Conservation (phyloP, 1,284 basidiomycete species). For the Austroboletus novae-zelandiae region DNA sequence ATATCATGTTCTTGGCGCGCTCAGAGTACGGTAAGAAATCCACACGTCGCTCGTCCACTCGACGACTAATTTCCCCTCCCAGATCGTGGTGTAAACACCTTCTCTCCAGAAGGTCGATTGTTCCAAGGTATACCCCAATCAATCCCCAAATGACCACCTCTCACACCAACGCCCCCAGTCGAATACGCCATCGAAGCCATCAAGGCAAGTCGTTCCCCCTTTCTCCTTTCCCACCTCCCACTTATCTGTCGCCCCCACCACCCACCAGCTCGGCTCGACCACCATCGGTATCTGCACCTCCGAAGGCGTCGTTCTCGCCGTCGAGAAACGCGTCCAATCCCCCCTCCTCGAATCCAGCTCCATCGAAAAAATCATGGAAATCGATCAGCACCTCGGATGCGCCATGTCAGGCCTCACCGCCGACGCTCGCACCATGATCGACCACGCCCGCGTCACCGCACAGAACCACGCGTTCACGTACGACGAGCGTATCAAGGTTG, state of each 20-base stretch:
- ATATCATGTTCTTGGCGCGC: constrained; percentile 84
- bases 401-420: constrained; percentile 99
- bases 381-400: constrained; percentile 93
- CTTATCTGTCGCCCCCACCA: neutral
- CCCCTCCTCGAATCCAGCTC: constrained; percentile 93
- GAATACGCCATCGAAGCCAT: constrained; percentile 99
- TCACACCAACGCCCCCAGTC: constrained; percentile 49
- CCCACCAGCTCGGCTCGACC: constrained; percentile 86
- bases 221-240: neutral
- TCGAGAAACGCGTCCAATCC: constrained; percentile 99
- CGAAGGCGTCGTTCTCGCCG: constrained; percentile 90
- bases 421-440: constrained; percentile 99
- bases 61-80: constrained; percentile 2
- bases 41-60: neutral
- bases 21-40: constrained; percentile 78
- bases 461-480: constrained; percentile 98
- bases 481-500: constrained; percentile 95
- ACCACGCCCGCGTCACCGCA: constrained; percentile 96
- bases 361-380: constrained; percentile 99
- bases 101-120: constrained; percentile 94
- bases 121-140: constrained; percentile 69
- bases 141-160: constrained; percentile 1
- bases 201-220: constrained; percentile 57
- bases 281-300: constrained; percentile 91
- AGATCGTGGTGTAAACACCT: constrained; percentile 99